These are phyloP conservation scores for Saccharomyces hybrid DNA, from an alignment of 1,139 yeast genomes.

Conservation along the genomic window DNA sequence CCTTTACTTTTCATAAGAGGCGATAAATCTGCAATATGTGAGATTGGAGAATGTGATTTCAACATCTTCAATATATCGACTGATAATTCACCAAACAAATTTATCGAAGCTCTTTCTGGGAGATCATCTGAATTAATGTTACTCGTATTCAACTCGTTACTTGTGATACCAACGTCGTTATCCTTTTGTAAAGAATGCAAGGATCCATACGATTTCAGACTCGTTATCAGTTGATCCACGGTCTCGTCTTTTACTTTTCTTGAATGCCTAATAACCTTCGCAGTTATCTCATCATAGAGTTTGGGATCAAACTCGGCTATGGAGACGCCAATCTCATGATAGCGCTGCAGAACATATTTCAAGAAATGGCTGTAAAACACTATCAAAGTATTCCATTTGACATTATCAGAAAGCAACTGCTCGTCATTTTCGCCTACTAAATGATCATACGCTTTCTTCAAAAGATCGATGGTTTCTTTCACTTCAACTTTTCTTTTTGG, in stretches of 20 bases:
- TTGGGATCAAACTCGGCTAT: constrained; percentile 1
- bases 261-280: constrained; percentile 9
- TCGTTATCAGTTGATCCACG: constrained; percentile 9
- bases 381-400: constrained; percentile 18
- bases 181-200: not conserved
- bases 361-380: constrained; percentile 18
- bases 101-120: not conserved
- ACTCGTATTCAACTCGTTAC: not conserved
- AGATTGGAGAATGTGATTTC: constrained; percentile 3
- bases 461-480: constrained; percentile 10
- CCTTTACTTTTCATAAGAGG: constrained; percentile 1
- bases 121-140: not conserved
- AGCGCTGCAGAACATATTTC: constrained; percentile 12
- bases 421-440: constrained; percentile 15
- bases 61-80: constrained; percentile 2
- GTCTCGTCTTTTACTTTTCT: constrained; percentile 12
- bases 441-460: constrained; percentile 14
- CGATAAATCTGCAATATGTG: not conserved
- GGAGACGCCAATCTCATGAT: constrained; percentile 2
- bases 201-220: constrained; percentile 2
- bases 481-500: constrained; percentile 7
- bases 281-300: constrained; percentile 11
- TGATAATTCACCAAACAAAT: constrained; percentile 5
- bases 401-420: constrained; percentile 11
- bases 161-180: not conserved